Evolutionary conservation across 1,139 yeast genomes (phyloP).

Genomic region (Geotrichum siamense): DNA sequence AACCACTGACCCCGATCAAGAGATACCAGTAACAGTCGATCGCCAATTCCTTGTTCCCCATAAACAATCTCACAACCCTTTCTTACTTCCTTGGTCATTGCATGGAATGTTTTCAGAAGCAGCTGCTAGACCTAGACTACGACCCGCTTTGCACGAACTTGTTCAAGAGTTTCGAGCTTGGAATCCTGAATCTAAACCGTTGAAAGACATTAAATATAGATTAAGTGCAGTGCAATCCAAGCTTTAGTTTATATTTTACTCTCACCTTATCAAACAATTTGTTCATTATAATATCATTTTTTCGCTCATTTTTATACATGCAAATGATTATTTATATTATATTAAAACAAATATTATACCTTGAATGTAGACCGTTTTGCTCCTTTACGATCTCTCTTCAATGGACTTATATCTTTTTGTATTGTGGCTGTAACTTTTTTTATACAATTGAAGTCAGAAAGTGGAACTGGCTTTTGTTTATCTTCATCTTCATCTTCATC

Average conservation of each 20-base stretch:
- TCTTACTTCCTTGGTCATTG: constrained; percentile 85
- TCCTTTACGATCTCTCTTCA: constrained; percentile 8
- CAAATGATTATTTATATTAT: neutral
- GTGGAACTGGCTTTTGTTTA: constrained; percentile 23
- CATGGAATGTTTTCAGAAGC: constrained; percentile 66
- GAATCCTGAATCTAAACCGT: constrained; percentile 75
- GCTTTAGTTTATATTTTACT: constrained; percentile 19
- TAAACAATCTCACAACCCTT: constrained; percentile 61
- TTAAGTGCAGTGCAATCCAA: constrained; percentile 50
- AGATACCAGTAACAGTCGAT: constrained; percentile 24
- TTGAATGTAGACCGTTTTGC: constrained; percentile 6
- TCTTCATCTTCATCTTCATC: constrained; percentile 21
- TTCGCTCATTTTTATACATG: neutral
- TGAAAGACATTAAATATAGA: constrained; percentile 78
- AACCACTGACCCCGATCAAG: constrained; percentile 52
- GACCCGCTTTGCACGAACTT: constrained; percentile 50
- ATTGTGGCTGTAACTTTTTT: constrained; percentile 9
- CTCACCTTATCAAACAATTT: constrained; percentile 6
- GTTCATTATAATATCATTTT: neutral
- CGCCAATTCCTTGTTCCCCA: constrained; percentile 29
- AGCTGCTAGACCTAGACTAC: constrained; percentile 35
- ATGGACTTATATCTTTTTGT: constrained; percentile 23
- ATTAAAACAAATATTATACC: constrained; percentile 8
- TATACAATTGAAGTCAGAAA: constrained; percentile 8
- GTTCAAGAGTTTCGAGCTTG: constrained; percentile 70